phyloP scores from a whole-genome alignment of 73 alveolate species.

The Tetrahymena elliotti region DNA sequence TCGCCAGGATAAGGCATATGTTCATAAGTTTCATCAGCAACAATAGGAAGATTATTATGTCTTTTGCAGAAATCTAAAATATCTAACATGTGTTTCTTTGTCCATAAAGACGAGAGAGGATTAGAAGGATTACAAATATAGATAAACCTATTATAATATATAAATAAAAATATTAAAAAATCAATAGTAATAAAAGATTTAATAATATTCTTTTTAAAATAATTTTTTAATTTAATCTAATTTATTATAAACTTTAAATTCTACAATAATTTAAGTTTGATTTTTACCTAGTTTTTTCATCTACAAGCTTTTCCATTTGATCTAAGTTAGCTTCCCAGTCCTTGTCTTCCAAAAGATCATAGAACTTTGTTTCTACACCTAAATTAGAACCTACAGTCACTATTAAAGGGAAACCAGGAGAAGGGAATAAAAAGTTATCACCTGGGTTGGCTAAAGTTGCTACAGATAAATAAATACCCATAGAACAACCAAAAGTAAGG shows the following conservation, averaged over 20 bases:
- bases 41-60: constrained; percentile 22
- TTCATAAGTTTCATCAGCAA: constrained; percentile 37
- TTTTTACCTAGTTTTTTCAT: background rate
- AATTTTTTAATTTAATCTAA: no score
- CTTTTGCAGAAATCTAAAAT: constrained; percentile 19
- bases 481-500: constrained; percentile 27
- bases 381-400: constrained; percentile 10
- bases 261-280: background rate
- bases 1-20: constrained; percentile 18
- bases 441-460: constrained; percentile 23
- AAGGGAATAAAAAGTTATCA: constrained; percentile 25
- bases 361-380: constrained; percentile 29
- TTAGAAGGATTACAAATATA: background rate
- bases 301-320: constrained; percentile 9
- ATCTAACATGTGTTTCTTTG: background rate
- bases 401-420: constrained; percentile 34
- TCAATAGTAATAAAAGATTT: no score
- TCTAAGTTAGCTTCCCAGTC: constrained; percentile 20
- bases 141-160: background rate
- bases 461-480: constrained; percentile 14
- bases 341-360: constrained; percentile 20
- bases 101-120: background rate
- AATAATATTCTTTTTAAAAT: no score
- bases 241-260: background rate
- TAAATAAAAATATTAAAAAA: no score